Evolutionary conservation across 805 yeast genomes (phyloP), one percentile per base, ranked within the genome.

Genomic region (Saturnispora ahearnii): DNA sequence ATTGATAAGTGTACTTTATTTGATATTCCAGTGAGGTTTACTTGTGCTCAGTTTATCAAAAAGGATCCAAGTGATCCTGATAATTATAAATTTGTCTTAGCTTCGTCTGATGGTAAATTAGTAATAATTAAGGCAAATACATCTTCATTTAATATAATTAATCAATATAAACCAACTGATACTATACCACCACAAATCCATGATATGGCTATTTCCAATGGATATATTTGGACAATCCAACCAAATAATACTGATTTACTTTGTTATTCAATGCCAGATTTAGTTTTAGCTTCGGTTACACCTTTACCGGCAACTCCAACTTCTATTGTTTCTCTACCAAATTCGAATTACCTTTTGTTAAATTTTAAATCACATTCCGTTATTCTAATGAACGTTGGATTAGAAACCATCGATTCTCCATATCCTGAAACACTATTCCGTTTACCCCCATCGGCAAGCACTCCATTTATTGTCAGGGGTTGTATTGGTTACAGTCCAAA

Each of bases 91-190:
- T 45, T 54, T 38, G 47, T 54, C 9, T 24, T 54, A 28, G 53
- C 56, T 11, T 54, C 56, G 12, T 49, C 53, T 32, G 56, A 54
- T 45, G 56, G 54, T 7, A 50, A 48, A 36, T 37, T 54, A 18
- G 49, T 51, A 11, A 51, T 49, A 13, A 30, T 54, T 5, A 46
- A 46, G 9, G 40, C 37, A 28, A 46, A 41, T 21, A 33, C 41
- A 12, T 32, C 31, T 5, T 31, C 42, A 32, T 29, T 41, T 4
- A 41, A 47, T 26, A 41, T 47, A 3, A 47, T 47, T 11, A 18
- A 47, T 33, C 45, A 41, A 22, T 41, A 47, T 18, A 41, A 28
- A 31, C 50, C 50, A 33, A 47, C 26, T 10, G 50, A 47, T 33
- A 47, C 50, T 6, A 46, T 51, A 12, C 46, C 54, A 15, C 54